Conservation (phyloP, 2,329 filamentous ascomycete genomes). For the Biscogniauxia sp. region DNA sequence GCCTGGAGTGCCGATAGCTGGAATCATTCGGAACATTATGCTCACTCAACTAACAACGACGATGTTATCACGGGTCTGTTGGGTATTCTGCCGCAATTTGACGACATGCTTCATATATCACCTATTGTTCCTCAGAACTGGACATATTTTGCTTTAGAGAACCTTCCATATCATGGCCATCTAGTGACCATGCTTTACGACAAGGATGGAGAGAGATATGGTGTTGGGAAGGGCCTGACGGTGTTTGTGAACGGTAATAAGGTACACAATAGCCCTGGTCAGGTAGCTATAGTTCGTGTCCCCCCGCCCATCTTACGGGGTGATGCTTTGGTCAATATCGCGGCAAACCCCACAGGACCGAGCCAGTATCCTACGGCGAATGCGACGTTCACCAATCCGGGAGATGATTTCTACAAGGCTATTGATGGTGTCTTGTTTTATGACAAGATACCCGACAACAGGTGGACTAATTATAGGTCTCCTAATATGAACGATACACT, state of each 20-base stretch:
- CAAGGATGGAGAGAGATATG: constrained; percentile 36
- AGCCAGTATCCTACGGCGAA: constrained; percentile 33
- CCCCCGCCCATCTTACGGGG: constrained; percentile 16
- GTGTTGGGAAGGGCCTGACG: constrained; percentile 32
- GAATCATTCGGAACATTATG: constrained; percentile 43
- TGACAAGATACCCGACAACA: constrained; percentile 38
- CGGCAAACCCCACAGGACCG: constrained; percentile 37
- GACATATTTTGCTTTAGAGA: constrained; percentile 42
- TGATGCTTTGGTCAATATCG: constrained; percentile 37
- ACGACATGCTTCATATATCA: constrained; percentile 37
- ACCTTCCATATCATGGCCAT: constrained; percentile 42
- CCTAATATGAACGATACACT: constrained; percentile 35
- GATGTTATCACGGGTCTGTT: constrained; percentile 43
- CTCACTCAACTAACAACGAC: constrained; percentile 44
- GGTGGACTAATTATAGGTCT: constrained; percentile 38
- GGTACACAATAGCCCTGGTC: constrained; percentile 25
- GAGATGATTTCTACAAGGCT: constrained; percentile 36
- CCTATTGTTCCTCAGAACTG: constrained; percentile 38
- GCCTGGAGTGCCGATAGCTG: constrained; percentile 35
- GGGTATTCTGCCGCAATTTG: constrained; percentile 38
- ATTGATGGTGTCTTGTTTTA: constrained; percentile 43
- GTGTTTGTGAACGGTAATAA: constrained; percentile 37
- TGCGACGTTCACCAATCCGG: constrained; percentile 35
- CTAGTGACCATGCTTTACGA: constrained; percentile 42
- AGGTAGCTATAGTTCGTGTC: constrained; percentile 14